Base-by-base conservation (phyloP, 768 basidiomycete species). In the Agrocybe chaxingu region DNA sequence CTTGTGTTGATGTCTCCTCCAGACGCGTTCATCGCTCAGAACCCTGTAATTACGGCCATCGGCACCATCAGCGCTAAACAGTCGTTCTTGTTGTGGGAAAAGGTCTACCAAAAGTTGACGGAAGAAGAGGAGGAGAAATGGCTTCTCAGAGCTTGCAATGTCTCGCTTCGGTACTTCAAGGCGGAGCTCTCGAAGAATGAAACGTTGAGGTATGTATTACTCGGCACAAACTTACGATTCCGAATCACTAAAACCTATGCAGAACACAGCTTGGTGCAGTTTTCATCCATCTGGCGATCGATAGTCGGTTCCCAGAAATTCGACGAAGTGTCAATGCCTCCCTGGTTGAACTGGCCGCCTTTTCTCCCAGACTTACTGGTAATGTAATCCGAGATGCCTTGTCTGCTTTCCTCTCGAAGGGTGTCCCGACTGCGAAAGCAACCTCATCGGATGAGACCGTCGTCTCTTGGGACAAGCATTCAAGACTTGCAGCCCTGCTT, bases 51-150 rank as follows among this genome's bases (percentile, higher is more conserved):
- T n/a, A 71, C 76, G 32, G 66, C 75, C 1, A 63, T 89, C n/a
- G 61, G 65, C 12, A 65, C 81, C 0, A 69, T 72, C 10, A 60
- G 70, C 9, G 69, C 78, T 18, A 97, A 92, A 62, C 89, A 92
- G 0, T 86, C 89, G 1, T 97, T 97, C 70, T 66, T 98, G 36
- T 58, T 95, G 10, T 92, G 82, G 81, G 93, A 96, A 47, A 93
- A 89, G 63, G 83, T 91, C 0, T 93, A 92, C 59, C 80, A 85
- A 51, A 92, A 90, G 62, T 56, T 87, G 11, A 69, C 72, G 6
- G 77, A 81, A 5, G 57, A 73, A 0, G 76, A 77, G 2, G 92
- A 92, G 11, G 84, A 91, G 48, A 59, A 57, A 9, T 97, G 94
- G 95, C 67, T 97, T 1, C 68, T 92, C 10, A 77, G 85, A 31